Evolutionary conservation across 2,329 filamentous ascomycete species (phyloP), one percentile per base, ranked within the genome.

Genomic region (Coniosporium tulheliwenetii): DNA sequence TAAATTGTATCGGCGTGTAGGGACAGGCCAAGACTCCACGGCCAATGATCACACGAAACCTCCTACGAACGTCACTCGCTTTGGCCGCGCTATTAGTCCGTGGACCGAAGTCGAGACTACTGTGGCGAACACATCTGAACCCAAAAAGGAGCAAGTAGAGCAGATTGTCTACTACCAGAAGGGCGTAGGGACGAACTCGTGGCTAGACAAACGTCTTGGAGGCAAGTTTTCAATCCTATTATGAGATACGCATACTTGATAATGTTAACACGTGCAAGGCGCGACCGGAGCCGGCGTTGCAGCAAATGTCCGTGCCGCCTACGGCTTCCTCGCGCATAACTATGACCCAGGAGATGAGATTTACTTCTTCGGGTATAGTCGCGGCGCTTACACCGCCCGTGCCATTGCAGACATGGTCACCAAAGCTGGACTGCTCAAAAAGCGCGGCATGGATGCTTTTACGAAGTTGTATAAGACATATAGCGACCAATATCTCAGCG

Each of bases 301-400:
- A 10, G 58, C 58, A 44, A 58, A 79, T 42, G 67, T 80, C 40
- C 68, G 73, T 10, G 75, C 78, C 52, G 71, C 73, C 1, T 80
- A 80, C 50, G 65, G 69, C 5, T 79, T 77, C 50, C 59, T 79
- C 2, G 76, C 72, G 41, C 67, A 70, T 48, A 79, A 79, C 55
- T 78, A 77, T 48, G 50, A 45, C 3, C 19, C 19, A 26, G 19
- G 19, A 7, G 65, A 66, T 39, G 61, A 62, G 10, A 64, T 67
- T 33, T 67, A 61, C 49, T 47, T 67, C 2, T 54, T 66, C 30
- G 65, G 65, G 2, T 66, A 66, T 47, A 64, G 61, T 7, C 53
- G 65, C 31, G 64, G 64, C 12, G 59, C 64, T 1, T 68, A 59
- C 43, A 68, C 61, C 0, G 59, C 60, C 19, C 57, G 63, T 5